Evolutionary conservation across 305 asterid species (phyloP).

Genomic region (Fraxinus angustifolia): DNA sequence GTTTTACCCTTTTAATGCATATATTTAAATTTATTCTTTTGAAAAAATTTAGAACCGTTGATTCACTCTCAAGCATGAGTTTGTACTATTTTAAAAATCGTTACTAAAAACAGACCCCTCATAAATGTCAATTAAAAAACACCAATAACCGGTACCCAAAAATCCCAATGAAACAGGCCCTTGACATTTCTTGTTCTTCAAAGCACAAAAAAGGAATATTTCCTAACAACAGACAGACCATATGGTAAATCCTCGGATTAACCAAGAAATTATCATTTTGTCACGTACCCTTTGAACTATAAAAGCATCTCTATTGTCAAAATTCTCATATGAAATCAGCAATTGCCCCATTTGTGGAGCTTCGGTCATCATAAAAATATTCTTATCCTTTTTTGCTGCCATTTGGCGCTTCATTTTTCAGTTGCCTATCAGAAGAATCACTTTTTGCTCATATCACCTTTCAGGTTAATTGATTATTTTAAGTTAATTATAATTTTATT

Average conservation of each 20-base stretch:
- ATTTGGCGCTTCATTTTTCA: constrained; percentile 35
- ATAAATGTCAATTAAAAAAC: not conserved
- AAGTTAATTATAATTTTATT: not conserved
- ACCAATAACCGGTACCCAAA: not conserved
- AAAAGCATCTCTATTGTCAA: constrained; percentile 35
- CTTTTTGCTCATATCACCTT: constrained; percentile 19
- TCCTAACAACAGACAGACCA: constrained; percentile 26
- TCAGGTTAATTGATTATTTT: not conserved
- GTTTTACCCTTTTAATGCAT: not conserved
- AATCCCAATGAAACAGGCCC: not conserved
- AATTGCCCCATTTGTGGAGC: constrained; percentile 11
- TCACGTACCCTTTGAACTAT: constrained; percentile 42
- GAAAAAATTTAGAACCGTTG: not conserved
- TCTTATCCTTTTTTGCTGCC: constrained; percentile 29
- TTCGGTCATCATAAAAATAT: constrained; percentile 10
- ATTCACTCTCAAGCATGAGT: not conserved
- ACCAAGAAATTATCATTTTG: constrained; percentile 34
- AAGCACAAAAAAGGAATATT: constrained; percentile 37
- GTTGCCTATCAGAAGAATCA: not conserved
- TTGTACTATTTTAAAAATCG: not conserved
- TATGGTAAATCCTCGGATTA: constrained; percentile 22
- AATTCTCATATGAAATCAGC: constrained; percentile 27
- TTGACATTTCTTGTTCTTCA: not conserved
- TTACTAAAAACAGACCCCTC: not conserved
- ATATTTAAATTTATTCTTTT: not conserved